Base-by-base conservation (phyloP, 129 eudicot genomes). In the Oenanthe sinensis region DNA sequence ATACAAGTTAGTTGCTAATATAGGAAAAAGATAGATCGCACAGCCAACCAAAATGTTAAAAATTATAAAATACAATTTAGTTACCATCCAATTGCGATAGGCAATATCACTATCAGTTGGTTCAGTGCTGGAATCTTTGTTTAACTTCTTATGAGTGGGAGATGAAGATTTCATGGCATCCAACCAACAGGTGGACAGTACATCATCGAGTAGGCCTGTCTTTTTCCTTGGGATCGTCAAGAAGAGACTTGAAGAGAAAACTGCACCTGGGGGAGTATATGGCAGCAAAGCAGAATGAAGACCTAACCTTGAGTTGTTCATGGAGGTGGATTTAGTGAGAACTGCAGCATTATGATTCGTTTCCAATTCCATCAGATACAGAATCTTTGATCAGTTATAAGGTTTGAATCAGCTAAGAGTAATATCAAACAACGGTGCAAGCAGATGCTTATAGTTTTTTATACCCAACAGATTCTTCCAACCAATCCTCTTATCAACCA, bases 121-220 rank as follows among this genome's bases (percentile, higher is more conserved):
- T 45, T 90, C 92, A 6, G 78, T 55, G 84, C 84, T 80, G 22
- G 83, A 65, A 80, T 87, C 89, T 80, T 87, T 86, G 2, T 85
- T 28, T 76, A 83, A 11, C 82, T 83, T 91, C 73, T 84, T 86
- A 74, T 88, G 91, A 45, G 95, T 86, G 15, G 97, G 99, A 52
- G 99, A 95, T 20, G 99, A 95, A 37, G 96, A 88, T 85, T 87
- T 90, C 99, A 95, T 95, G 76, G 97, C 92, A 84, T 95, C 99
- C 84, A 95, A 79, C 97, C 93, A 91, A 73, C 80, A 71, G 75
- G 76, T 45, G 20, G 88, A 82, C 40, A 85, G 87, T n/a, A 95
- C 94, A 87, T 92, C 77, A 85, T 92, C 97, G 48, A 92, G 85
- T 14, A 88, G 71, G 37, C 93, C 96, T 45, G 90, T 75, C 85